phyloP scores from a whole-genome alignment of 2,329 filamentous ascomycete genomes.

The Monosporascus sp. region DNA sequence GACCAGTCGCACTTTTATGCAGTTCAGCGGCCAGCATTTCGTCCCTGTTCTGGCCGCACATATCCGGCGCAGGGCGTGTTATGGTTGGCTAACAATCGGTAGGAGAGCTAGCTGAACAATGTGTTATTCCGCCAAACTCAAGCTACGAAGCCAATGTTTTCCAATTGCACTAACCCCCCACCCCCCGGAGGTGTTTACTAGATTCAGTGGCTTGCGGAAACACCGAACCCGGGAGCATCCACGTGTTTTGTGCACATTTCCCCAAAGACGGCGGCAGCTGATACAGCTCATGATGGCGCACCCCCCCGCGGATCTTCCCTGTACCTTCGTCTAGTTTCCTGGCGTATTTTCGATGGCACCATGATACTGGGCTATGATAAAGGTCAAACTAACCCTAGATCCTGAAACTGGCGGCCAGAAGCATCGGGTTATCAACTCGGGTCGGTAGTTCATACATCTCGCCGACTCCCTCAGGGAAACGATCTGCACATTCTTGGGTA shows the following conservation, averaged over 20 bases:
- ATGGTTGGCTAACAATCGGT: neutral
- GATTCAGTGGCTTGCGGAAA: neutral
- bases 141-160: neutral
- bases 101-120: neutral
- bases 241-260: neutral
- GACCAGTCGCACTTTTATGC: neutral
- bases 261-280: neutral
- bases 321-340: neutral
- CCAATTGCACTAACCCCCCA: neutral
- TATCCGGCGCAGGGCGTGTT: neutral
- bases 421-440: neutral
- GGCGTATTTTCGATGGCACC: too few relatives aligned
- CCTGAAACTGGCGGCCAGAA: neutral
- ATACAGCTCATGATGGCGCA: neutral
- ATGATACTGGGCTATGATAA: neutral
- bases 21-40: neutral
- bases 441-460: neutral
- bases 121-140: neutral
- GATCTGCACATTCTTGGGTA: neutral
- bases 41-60: neutral
- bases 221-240: neutral
- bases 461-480: neutral
- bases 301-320: neutral
- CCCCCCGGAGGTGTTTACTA: neutral
- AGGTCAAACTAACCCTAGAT: neutral